Base-by-base conservation (phyloP, 345 rosid genomes). In the Mercurialis annua region DNA sequence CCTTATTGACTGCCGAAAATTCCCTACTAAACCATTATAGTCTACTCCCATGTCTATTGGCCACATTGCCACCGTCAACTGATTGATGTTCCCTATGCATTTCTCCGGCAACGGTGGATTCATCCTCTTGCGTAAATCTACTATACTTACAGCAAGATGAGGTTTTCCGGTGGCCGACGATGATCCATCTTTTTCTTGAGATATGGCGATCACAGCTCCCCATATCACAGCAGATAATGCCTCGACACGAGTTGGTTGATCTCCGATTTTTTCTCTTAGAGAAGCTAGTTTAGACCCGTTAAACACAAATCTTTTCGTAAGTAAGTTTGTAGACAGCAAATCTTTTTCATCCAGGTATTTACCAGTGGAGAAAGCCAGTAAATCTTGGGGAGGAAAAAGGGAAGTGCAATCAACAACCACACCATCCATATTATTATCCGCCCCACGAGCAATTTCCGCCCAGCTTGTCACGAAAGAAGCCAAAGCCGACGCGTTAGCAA, bases 371-470 rank as follows among this genome's bases (percentile, higher is more conserved):
- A 64, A 62, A 55, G 65, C 50, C 3, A 21, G 17, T 18, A 50
- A 36, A 59, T 65, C 71, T 18, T 31, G 52, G 0, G 66, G 79
- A 16, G 74, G 81, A 62, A 78, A 78, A 8, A 78, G 38, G 0
- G 53, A 20, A 0, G 50, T 67, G 66, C 70, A 57, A 52, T 73
- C 77, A 20, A n/a, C 60, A 16, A 75, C 36, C 11, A 70, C 68
- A 26, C 54, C 48, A 0, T 51, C 26, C 1, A 9, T 15, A 15
- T 11, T 2, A 44, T 16, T 10, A 21, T 4, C 16, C 0, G 14
- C 56, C 4, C 38, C 65, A 5, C 38, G 1, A 38, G 65, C n/a
- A 34, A 59, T 12, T 10, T 24, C 38, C 2, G 58, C 67, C 79
- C 79, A 70, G 2, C 20, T 46, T 5, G 71, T 65, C 6, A 62